These are phyloP conservation scores for Solanum chmielewskii DNA, from an alignment of 257 asterid species.

Conservation along the genomic window DNA sequence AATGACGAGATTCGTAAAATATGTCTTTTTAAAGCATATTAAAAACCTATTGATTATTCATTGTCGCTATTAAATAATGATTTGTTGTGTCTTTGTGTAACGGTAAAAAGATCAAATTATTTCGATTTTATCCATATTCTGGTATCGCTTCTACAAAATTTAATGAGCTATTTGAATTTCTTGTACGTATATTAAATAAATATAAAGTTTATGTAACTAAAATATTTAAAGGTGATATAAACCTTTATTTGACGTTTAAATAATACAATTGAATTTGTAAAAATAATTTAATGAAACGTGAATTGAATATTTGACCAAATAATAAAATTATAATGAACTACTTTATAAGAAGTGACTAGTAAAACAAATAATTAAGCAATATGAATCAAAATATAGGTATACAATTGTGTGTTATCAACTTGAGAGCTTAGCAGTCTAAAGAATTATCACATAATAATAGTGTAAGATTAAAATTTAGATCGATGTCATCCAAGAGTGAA, in stretches of 20 bases:
- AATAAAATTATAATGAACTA: neutral
- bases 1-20: neutral
- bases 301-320: neutral
- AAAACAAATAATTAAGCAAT: neutral
- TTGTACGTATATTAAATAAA: neutral
- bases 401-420: neutral
- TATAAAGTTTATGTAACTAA: neutral
- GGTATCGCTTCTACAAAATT: no score
- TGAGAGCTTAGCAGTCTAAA: neutral
- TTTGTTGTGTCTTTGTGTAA: no score
- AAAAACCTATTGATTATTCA: no score
- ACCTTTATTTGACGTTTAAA: neutral
- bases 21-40: no score
- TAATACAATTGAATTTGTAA: neutral
- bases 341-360: neutral
- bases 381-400: neutral
- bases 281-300: no score
- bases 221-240: neutral
- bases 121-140: no score
- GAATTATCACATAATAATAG: neutral
- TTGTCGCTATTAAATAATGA: no score
- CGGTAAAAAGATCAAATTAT: rapidly evolving
- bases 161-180: neutral
- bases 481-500: neutral
- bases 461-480: no score